Evolutionary conservation across 805 yeast species (phyloP), one percentile per base, ranked within the genome.

Genomic region (Candida nonsorbophila): DNA sequence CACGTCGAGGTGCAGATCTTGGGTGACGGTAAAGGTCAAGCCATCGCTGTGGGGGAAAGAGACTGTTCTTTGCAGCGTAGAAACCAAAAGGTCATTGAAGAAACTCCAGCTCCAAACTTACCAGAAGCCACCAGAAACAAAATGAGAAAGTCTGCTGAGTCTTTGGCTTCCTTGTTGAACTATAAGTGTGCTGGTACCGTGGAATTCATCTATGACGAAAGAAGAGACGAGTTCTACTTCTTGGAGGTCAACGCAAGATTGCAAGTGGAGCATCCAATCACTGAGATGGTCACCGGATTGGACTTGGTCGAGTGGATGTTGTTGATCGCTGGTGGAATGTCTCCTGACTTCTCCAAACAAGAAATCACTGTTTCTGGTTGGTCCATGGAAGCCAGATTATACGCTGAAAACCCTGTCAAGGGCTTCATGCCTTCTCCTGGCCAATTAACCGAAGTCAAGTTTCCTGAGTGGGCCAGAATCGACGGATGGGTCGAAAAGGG

Each of bases 281-380:
- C 98, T 16, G 98, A 90, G 61, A 69, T 78, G 77, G 95, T 85
- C 22, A 90, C 97, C 12, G 97, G 97, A 3, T 63, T 88, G 30
- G 98, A 90, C 59, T 67, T 90, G 40, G 97, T 90, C 13, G 97
- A 92, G 58, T 86, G 96, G 96, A 92, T 92, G 98, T 64, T 90
- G 39, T 65, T 69, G 44, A 83, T 90, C 52, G 97, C 97, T 19
- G 95, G 94, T 20, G 88, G 85, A 50, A 72, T 72, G 42, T 79
- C 97, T 4, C 95, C 95, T 5, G 84, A 80, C 50, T 85, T 87
- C 45, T 46, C 60, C 21, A 20, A 39, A 22, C 74, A 71, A 39
- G 58, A 61, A 23, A 68, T 86, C 29, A 63, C 58, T 9, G 75
- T 80, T 20, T 69, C 73, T 27, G 97, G 98, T 41, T 95, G 94